phyloP scores from a whole-genome alignment of 2,329 filamentous ascomycete genomes.

The Coniochaeta sp. region DNA sequence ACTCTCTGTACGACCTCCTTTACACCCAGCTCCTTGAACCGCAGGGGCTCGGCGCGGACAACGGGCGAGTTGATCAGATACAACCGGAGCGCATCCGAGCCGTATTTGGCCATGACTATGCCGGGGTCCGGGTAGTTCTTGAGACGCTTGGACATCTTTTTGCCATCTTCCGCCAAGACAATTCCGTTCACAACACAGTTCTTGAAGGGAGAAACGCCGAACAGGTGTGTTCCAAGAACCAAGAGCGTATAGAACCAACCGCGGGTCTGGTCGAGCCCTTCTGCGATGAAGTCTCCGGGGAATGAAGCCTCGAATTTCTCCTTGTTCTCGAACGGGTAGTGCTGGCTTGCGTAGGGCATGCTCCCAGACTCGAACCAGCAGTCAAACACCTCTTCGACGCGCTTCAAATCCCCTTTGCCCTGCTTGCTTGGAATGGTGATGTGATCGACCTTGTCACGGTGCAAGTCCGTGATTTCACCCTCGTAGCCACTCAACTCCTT shows the following conservation, averaged over 20 bases:
- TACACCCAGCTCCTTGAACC: conserved; percentile 87
- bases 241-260: conserved; percentile 96
- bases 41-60: conserved; percentile 80
- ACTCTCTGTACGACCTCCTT: conserved; percentile 94
- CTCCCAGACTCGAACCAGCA: conserved; percentile 93
- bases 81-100: conserved; percentile 85
- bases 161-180: conserved; percentile 87
- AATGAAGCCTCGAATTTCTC: conserved; percentile 74
- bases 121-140: conserved; percentile 93
- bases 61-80: conserved; percentile 97
- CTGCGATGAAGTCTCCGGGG: conserved; percentile 90
- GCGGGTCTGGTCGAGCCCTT: conserved; percentile 80
- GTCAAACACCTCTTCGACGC: conserved; percentile 86
- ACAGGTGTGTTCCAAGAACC: conserved; percentile 82
- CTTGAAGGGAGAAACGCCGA: conserved; percentile 78
- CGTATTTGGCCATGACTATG: conserved; percentile 78
- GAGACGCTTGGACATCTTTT: conserved; percentile 97
- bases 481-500: conserved; percentile 79
- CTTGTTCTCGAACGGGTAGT: conserved; percentile 87
- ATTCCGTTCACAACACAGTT: conserved; percentile 97
- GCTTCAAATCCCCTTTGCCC: conserved; percentile 74
- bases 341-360: conserved; percentile 87
- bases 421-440: conserved; percentile 89
- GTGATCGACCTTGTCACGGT: conserved; percentile 86
- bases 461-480: conserved; percentile 76